Base-by-base conservation (phyloP, 2,329 filamentous ascomycete species). In the Pseudogymnoascus sp. region DNA sequence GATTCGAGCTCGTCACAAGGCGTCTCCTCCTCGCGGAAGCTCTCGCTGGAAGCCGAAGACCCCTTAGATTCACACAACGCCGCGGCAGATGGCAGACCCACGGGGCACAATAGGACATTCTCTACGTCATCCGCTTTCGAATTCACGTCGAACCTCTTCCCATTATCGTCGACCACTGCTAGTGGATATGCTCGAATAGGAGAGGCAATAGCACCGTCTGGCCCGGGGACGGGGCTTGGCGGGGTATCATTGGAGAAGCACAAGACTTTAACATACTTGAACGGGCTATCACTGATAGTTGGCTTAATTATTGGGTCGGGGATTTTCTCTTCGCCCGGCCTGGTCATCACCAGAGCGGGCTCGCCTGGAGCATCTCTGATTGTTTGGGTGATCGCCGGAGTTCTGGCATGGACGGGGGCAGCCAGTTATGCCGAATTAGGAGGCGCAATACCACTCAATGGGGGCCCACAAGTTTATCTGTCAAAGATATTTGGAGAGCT, bases 401-500 rank as follows among this genome's bases (percentile, higher is more conserved):
- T 97, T 18, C 78, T 99, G 64, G 93, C 93, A 1, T 99, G 94
- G 93, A 99, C 94, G 0, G 93, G 94, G 8, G 93, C 91, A 0
- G 88, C 92, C 22, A 96, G 91, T 68, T 99, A 96, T 75, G 94
- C 94, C 3, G 94, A 99, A 76, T 81, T 99, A 4, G 94, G 94
- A 63, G 93, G 94, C 39, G 92, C 94, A 0, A 97, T 99, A 65
- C 94, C 94, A 5, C 77, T 99, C 22, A 99, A 97, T 72, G 94
- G 94, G 61, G 94, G 94, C 4, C 84, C 94, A 14, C 94, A 97
- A 74, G 87, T 95, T 2, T 99, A 99, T 72, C 79, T 99, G 43
- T 87, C 90, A 66, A 97, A 97, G 76, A 99, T 96, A 62, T 96
- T 97, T 73, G 93, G 93, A 60, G 94, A 99, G 75, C 79, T 96